Evolutionary conservation across 2,329 filamentous ascomycete genomes (phyloP), one percentile per base, ranked within the genome.

Genomic region (Hypoxylon sp.): DNA sequence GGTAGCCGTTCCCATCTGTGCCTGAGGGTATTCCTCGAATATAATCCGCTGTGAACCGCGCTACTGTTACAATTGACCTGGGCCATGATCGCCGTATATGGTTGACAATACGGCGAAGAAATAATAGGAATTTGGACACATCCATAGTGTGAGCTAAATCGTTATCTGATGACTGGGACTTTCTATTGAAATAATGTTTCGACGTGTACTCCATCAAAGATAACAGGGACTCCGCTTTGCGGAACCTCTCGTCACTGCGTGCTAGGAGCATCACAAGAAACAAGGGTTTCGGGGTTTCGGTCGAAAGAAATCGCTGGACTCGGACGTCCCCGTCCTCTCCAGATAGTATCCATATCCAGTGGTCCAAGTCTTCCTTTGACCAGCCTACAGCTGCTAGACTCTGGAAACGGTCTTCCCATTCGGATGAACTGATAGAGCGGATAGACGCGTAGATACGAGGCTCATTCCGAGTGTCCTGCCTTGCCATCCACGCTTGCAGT

Each of bases 341-440:
- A 0, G 74, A 76, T 17, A 84, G 51, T 23, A 84, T 81, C 80
- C 80, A 82, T 43, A 79, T 60, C 82, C 82, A 83, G 41, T 79
- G 78, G 11, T 77, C 75, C 30, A 83, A 52, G 41, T 82, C 76
- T 1, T 72, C 72, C 60, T 74, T 74, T 1, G 72, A 70, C 65
- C 79, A 75, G 5, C 80, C 81, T 51, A 76, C 79, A 43, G 60
- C 63, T 2, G 72, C 72, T 9, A 82, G 59, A 19, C 69, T 71
- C 28, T 75, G 71, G 6, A 82, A 65, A 11, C 75, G 72, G 36
- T 75, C 66, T 9, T 69, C 71, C 80, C 80, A 82, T 2, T 75
- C 60, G 10, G 36, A 59, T 1, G 70, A 61, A n/a, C 69, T 72
- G 34, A 70, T 72, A 4, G 62, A 55, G 7, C 46, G 36, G 3